Base-by-base conservation (phyloP, 2,329 filamentous ascomycete genomes). In the Sclerotinia glacialis region DNA sequence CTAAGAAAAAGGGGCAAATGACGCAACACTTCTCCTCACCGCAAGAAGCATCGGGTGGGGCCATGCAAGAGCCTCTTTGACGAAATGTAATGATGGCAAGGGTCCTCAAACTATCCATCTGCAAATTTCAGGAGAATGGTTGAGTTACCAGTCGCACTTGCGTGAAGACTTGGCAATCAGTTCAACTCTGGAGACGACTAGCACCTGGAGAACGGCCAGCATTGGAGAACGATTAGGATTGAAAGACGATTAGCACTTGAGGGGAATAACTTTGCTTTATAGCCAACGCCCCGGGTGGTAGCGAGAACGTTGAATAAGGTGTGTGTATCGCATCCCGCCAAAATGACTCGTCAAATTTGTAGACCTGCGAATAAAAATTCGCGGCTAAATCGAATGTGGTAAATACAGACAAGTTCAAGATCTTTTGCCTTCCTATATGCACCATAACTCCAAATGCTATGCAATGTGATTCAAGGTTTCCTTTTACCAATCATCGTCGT, bases 401-500 rank as follows among this genome's bases (percentile, higher is more conserved):
- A 37, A 60, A 49, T 37, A 60, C 31, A 47, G 28, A 53, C 37
- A 56, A 44, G 14, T 37, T 49, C 2, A 50, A 26, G 11, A n/a
- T 23, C 31, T 16, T 37, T 16, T 47, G 42, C 9, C 16, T 58
- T 65, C 31, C 44, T 46, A 65, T 50, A 37, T 65, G 23, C 46
- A 61, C 56, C 56, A 44, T 44, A 47, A 66, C 55, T 66, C 56
- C 64, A 52, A 37, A 66, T 66, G 47, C 64, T 53, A 66, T 66
- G 64, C 64, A 61, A 44, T 42, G 47, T 62, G 50, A 64, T 56
- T n/a, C 40, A 21, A 54, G 37, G 46, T 23, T 28, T 34, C n/a
- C 18, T 26, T 44, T 40, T 67, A 56, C 65, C 52, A 67, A 37
- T 67, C 65, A 26, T 86, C 84, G 71, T 81, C 79, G 64, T 80